Base-by-base conservation (phyloP, 441 rosid species). In the Pelargonium cotyledonis region DNA sequence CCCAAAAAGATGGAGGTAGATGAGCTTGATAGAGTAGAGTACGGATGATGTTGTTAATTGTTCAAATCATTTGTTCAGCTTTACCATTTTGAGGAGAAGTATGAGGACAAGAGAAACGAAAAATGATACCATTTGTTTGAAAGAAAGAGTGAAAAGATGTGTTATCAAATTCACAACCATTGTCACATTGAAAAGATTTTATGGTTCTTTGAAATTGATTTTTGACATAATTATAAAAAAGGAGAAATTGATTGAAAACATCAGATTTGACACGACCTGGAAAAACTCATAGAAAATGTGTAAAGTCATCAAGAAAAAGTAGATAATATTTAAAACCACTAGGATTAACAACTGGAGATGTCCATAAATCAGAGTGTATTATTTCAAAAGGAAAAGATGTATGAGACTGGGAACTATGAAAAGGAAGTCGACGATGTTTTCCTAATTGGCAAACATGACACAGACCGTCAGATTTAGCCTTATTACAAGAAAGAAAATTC, bases 81-180 rank as follows among this genome's bases (percentile, higher is more conserved):
- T 11, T 6, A 0, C 72, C 72, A 70, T 73, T 76, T 51, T 77
- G 29, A 62, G 69, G 40, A 1, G 71, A 69, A 1, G 68, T 69
- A 4, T 7, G 1, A 15, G 44, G 65, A 61, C 72, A 73, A 35
- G 71, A 74, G 14, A 15, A 16, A 0, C 67, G 70, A 7, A 47
- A 26, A 5, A 70, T 2, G 18, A 11, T 77, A 8, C 40, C 66
- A 1, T 67, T 49, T 11, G 41, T 7, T 7, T 6, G 67, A 23
- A 63, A 70, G 46, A 10, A 15, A 1, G 18, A 61, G 16, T 29
- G 35, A 3, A 74, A 57, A 5, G 9, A 29, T 2, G 35, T 2
- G 35, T 46, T 14, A 1, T 46, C 6, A 14, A 21, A 57, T 58
- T 46, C 63, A 3, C 1, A 11, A 0, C 65, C 65, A 68, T 73